Conservation (phyloP, 176 grass and related monocot genomes). For the Pontederia paniculata region DNA sequence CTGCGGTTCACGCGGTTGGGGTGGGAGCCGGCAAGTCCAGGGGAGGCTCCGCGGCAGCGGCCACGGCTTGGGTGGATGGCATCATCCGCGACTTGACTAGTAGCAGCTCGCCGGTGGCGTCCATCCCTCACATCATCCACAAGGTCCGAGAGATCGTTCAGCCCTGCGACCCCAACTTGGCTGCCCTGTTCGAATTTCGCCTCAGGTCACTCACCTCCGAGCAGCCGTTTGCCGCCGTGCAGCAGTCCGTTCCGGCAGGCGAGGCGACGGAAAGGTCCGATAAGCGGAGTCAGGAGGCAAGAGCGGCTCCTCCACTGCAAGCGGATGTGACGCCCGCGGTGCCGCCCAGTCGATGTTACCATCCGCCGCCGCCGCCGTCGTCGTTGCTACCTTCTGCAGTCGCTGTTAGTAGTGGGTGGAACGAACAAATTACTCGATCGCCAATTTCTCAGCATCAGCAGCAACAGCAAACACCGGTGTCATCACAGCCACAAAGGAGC, state of each 20-base stretch:
- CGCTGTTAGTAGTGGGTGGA: neutral
- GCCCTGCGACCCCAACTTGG: slow-evolving; percentile 76
- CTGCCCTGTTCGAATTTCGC: slow-evolving; percentile 70
- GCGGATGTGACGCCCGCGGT: neutral
- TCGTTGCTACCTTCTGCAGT: neutral
- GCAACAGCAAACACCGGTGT: neutral
- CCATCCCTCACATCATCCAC: slow-evolving; percentile 78
- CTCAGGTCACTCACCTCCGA: slow-evolving; percentile 56
- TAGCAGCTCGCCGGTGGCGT: slow-evolving; percentile 35
- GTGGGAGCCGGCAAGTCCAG: neutral
- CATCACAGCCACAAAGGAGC: slow-evolving; percentile 3
- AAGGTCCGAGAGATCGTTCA: slow-evolving; percentile 96
- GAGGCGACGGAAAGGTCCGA: slow-evolving; percentile 8
- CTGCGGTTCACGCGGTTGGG: neutral
- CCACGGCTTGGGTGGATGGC: slow-evolving; percentile 62
- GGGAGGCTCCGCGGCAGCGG: slow-evolving; percentile 1
- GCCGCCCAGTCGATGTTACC: slow-evolving; percentile 7
- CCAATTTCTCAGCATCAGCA: neutral
- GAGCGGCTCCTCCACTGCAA: neutral
- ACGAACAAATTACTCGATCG: neutral
- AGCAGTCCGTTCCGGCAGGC: neutral
- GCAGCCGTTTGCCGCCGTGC: neutral
- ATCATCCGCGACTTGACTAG: slow-evolving; percentile 83
- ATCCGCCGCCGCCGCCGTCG: neutral
- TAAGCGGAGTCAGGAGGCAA: neutral